Evolutionary conservation across 2,329 filamentous ascomycete genomes (phyloP), one percentile per base, ranked within the genome.

Genomic region (Pyrenophora graminea): DNA sequence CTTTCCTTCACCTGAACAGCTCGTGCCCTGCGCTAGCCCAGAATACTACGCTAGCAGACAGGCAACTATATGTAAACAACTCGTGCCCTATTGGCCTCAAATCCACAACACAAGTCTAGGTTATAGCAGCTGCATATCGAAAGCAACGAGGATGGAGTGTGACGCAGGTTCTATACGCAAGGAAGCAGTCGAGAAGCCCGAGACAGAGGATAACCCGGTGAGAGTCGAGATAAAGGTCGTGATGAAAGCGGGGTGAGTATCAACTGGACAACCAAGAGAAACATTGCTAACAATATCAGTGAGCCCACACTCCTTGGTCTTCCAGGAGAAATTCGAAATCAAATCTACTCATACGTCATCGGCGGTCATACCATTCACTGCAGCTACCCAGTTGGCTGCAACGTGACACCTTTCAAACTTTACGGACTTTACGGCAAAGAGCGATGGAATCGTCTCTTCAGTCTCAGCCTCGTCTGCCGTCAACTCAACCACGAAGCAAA

Each of bases 261-360:
- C 3, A 6, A 4, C 19, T 8, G 3, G 4, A n/a, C 30, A 5
- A 21, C 4, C 7, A 9, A 27, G 4, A 17, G 2, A 8, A 10
- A 7, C 9, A 8, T 30, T 23, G n/a, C 42, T 27, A 27, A 37
- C 4, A 3, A 27, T n/a, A 27, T 13, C n/a, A 30, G 10, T 15
- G 19, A 43, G 3, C 45, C 39, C 1, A 55, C 49, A 9, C 48
- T 61, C 8, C 59, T 64, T 4, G 32, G 44, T 6, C 42, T 61
- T 1, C 56, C 61, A 6, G 44, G 51, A 0, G 59, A 64, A 38
- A 31, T 66, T 0, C 53, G 58, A 9, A 56, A 62, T 39, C 30
- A 27, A 5, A 49, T 66, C 27, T 62, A 56, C 44, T 39, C 47
- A n/a, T 57, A 56, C 45, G 58, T 48, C 32, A 52, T 63, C 42